Conservation (phyloP, 805 yeast species). For the Wickerhamomyces mucosus region DNA sequence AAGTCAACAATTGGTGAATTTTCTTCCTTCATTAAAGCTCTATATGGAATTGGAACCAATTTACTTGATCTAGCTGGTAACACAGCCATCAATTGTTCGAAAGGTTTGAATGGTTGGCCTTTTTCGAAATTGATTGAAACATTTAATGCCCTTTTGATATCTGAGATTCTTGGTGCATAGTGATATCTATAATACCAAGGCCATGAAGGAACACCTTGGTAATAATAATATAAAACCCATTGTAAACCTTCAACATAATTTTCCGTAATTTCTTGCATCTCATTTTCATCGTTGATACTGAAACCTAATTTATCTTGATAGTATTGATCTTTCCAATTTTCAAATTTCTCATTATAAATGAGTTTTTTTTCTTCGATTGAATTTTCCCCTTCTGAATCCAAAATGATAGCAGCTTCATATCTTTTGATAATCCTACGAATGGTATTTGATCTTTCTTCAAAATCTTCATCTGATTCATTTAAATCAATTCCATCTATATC, state of each 20-base stretch:
- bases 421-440: conserved; percentile 47
- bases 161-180: conserved; percentile 92
- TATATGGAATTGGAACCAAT: conserved; percentile 68
- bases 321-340: conserved; percentile 77
- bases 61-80: conserved; percentile 83
- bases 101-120: conserved; percentile 82
- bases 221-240: conserved; percentile 92
- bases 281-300: conserved; percentile 44
- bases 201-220: conserved; percentile 90
- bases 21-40: conserved; percentile 78
- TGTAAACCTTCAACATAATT: conserved; percentile 92
- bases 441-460: conserved; percentile 38
- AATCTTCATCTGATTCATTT: conserved; percentile 58
- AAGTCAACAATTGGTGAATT: conserved; percentile 83
- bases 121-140: conserved; percentile 51
- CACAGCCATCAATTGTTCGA: conserved; percentile 95
- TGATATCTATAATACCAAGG: conserved; percentile 88
- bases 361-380: conserved; percentile 40
- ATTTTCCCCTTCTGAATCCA: conserved; percentile 50
- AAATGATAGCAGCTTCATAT: conserved; percentile 50
- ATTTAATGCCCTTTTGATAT: conserved; percentile 63
- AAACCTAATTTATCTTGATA: conserved; percentile 75
- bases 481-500: conserved; percentile 72
- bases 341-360: conserved; percentile 65
- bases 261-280: conserved; percentile 53